Evolutionary conservation across 495 filamentous ascomycete genomes (phyloP).

Genomic region (Aspergillus sparsus): DNA sequence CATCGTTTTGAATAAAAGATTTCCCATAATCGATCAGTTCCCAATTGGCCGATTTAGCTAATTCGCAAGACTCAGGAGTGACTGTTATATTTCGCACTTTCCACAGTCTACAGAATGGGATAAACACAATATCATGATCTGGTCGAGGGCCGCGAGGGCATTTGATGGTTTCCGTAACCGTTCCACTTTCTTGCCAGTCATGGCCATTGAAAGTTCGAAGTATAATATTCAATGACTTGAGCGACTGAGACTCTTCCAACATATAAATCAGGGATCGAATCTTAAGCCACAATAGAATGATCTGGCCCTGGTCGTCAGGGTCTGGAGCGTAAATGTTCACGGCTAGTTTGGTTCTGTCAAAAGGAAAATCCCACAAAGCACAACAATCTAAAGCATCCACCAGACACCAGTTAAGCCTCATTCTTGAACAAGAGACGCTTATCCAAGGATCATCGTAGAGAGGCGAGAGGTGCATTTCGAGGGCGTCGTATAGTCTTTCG

Average conservation of each 20-base stretch:
- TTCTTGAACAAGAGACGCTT: neutral
- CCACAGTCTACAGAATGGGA: conserved; percentile 10
- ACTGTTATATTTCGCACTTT: neutral
- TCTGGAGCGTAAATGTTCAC: conserved; percentile 19
- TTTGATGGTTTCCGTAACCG: conserved; percentile 4
- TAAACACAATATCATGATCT: conserved; percentile 14
- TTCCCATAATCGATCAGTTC: conserved; percentile 13
- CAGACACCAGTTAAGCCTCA: conserved; percentile 7
- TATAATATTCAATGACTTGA: conserved; percentile 4
- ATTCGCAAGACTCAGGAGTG: neutral
- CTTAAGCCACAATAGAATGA: conserved; percentile 13
- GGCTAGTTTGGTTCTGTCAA: conserved; percentile 11
- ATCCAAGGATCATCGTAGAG: conserved; percentile 8
- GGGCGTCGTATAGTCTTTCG: conserved; percentile 8
- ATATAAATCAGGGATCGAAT: conserved; percentile 4
- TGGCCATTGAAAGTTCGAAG: neutral
- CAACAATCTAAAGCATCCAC: neutral
- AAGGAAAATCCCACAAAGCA: neutral
- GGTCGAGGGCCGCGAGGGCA: neutral
- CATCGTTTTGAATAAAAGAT: conserved; percentile 11
- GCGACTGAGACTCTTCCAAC: neutral
- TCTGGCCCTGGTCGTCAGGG: conserved; percentile 11
- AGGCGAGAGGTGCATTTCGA: conserved; percentile 11
- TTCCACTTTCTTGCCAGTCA: conserved; percentile 17
- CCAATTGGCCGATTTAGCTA: conserved; percentile 1